Evolutionary conservation across 495 filamentous ascomycete species (phyloP).

Genomic region (Staphylotrichum longicolle): DNA sequence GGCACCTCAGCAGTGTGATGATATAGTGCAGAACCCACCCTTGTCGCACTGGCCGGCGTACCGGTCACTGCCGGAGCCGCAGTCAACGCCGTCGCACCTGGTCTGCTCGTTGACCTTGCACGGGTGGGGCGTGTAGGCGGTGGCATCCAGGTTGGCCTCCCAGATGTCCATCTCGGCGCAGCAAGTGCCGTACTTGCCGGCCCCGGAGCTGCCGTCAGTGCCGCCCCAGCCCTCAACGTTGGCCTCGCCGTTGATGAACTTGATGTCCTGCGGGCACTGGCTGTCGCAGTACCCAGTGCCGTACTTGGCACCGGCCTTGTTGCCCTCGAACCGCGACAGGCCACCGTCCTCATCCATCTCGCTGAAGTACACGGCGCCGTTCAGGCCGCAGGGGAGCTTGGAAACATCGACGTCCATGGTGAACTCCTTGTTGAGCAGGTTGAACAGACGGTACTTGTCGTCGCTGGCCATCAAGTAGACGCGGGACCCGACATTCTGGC

Average conservation of each 20-base stretch:
- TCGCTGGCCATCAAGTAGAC: slow-evolving; percentile 60
- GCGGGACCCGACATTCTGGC: slow-evolving; percentile 60
- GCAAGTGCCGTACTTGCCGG: slow-evolving; percentile 59
- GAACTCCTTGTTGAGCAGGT: slow-evolving; percentile 66
- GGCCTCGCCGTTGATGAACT: slow-evolving; percentile 66
- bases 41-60: slow-evolving; percentile 42
- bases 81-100: slow-evolving; percentile 45
- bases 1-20: too few species aligned
- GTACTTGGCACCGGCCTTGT: slow-evolving; percentile 67
- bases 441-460: slow-evolving; percentile 59
- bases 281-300: slow-evolving; percentile 72
- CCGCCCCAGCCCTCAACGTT: slow-evolving; percentile 58
- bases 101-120: slow-evolving; percentile 53
- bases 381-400: slow-evolving; percentile 65
- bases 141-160: slow-evolving; percentile 63
- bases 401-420: slow-evolving; percentile 68
- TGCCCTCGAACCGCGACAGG: slow-evolving; percentile 47
- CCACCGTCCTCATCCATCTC: slow-evolving; percentile 66
- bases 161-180: slow-evolving; percentile 70
- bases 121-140: slow-evolving; percentile 60
- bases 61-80: slow-evolving; percentile 35
- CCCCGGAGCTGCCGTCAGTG: slow-evolving; percentile 54
- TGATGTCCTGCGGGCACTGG: slow-evolving; percentile 64
- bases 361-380: slow-evolving; percentile 68
- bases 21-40: slow-evolving; percentile 18